Evolutionary conservation across 768 basidiomycete species (phyloP).

Genomic region (Omphalotus guepiniiformis): DNA sequence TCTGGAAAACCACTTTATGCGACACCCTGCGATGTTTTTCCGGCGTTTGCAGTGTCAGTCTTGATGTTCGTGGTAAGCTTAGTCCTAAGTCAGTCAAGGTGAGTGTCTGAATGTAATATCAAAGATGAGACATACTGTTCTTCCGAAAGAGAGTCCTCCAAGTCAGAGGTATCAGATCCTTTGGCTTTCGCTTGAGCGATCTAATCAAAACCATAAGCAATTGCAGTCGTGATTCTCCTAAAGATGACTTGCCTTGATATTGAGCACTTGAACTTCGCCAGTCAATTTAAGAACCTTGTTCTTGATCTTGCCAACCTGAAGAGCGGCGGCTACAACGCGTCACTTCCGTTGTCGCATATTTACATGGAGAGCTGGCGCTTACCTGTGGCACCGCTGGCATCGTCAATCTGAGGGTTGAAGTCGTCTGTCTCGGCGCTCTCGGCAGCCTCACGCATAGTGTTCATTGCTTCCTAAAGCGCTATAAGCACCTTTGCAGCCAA

Average conservation of each 20-base stretch:
- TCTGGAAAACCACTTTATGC: conserved; percentile 1
- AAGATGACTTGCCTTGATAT: conserved; percentile 26
- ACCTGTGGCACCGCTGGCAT: conserved; percentile 27
- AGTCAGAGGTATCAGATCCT: conserved; percentile 23
- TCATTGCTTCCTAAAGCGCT: not conserved
- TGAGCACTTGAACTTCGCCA: conserved; percentile 28
- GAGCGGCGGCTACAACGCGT: conserved; percentile 24
- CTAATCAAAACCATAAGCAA: conserved; percentile 7
- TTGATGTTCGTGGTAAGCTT: conserved; percentile 35
- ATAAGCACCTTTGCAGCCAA: not conserved
- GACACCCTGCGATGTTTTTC: conserved; percentile 21
- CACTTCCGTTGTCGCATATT: not conserved
- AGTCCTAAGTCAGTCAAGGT: conserved; percentile 13
- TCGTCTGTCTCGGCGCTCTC: conserved; percentile 32
- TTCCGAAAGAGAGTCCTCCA: conserved; percentile 21
- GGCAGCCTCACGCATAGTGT: conserved; percentile 32
- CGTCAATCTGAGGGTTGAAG: conserved; percentile 33
- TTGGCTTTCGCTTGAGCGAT: conserved; percentile 31
- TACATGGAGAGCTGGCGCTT: not conserved
- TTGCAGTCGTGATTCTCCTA: not conserved
- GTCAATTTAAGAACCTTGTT: conserved; percentile 43
- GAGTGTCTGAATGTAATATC: not conserved
- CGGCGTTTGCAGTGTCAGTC: conserved; percentile 26
- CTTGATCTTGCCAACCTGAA: conserved; percentile 37
- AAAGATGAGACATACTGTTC: conserved; percentile 21